Evolutionary conservation across 1,139 yeast species (phyloP), one percentile per base, ranked within the genome.

Genomic region (Protomyces pachydermus): DNA sequence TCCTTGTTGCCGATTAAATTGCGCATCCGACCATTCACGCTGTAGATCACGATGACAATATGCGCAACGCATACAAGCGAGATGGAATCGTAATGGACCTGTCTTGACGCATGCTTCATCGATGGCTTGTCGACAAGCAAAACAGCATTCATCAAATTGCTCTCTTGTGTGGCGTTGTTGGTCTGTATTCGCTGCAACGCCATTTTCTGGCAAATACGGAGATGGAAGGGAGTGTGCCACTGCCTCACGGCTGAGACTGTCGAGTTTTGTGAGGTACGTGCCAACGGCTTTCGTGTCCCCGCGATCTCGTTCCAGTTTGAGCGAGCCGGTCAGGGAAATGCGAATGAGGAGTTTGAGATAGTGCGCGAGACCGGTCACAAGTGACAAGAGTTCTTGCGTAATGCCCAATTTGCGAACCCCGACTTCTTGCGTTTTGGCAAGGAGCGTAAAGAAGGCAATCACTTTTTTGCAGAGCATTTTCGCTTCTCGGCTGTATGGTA

Each of bases 281-380:
- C 86, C 87, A 16, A 89, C 78, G 0, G 93, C 88, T 37, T 65
- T 50, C 12, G 53, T 54, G 54, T 55, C 56, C 18, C 54, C 54
- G 20, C 55, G 60, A 14, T 65, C 66, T 10, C 64, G 54, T 54
- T 65, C 67, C 18, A 65, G 50, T 48, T 65, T 61, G 35, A 65
- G 48, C 3, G 67, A 69, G 35, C 63, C 67, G 12, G 67, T 65
- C 38, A 65, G 50, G 2, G 67, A 65, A 14, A 65, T 65, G 68
- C 98, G 80, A 18, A 93, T 88, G 45, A 93, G 79, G 10, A 93
- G 79, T 73, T 95, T 93, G 71, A 93, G 79, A 74, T 91, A 91
- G 74, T 95, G 98, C 0, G 98, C 98, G 71, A 95, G 80, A 0
- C 96, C 91, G 1, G 97, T 91, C 12, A 91, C 93, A 4, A 91